Evolutionary conservation across 148 eudicot species (phyloP).

Genomic region (Vaccinium vitisidaea): DNA sequence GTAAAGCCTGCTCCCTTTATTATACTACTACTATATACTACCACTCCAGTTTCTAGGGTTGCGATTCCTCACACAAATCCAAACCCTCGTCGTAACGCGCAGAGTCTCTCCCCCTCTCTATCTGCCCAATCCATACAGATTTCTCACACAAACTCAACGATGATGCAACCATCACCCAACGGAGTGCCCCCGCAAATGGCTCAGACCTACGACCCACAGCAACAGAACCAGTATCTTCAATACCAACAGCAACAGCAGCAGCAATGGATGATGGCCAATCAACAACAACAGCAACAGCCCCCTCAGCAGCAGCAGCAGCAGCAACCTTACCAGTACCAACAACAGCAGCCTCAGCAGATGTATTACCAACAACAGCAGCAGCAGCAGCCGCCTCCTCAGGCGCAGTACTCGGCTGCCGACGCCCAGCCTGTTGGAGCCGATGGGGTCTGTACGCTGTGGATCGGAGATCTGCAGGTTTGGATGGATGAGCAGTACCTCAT

Average conservation of each 20-base stretch:
- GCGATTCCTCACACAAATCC: neutral
- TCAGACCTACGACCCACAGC: conserved; percentile 36
- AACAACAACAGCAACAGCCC: conserved; percentile 14
- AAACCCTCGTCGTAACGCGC: neutral
- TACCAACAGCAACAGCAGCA: conserved; percentile 26
- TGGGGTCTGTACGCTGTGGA: conserved; percentile 78
- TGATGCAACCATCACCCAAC: conserved; percentile 47
- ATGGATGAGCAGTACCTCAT: conserved; percentile 80
- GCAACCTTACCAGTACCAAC: conserved; percentile 25
- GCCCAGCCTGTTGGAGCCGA: conserved; percentile 43
- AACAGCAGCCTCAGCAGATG: conserved; percentile 13
- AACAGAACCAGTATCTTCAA: neutral
- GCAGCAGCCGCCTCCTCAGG: conserved; percentile 23
- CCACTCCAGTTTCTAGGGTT: neutral
- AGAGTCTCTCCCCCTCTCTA: neutral
- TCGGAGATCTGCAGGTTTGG: conserved; percentile 88
- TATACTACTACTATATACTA: too few relatives aligned
- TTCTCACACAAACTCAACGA: conserved; percentile 11
- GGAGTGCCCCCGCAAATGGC: conserved; percentile 23
- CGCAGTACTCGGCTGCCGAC: conserved; percentile 21
- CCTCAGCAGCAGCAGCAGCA: conserved; percentile 22
- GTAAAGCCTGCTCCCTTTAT: neutral
- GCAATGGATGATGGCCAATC: conserved; percentile 1
- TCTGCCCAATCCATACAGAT: too few relatives aligned
- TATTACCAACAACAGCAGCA: conserved; percentile 17